Evolutionary conservation across 2,329 filamentous ascomycete species (phyloP).

Genomic region (Epichloe bromicola): DNA sequence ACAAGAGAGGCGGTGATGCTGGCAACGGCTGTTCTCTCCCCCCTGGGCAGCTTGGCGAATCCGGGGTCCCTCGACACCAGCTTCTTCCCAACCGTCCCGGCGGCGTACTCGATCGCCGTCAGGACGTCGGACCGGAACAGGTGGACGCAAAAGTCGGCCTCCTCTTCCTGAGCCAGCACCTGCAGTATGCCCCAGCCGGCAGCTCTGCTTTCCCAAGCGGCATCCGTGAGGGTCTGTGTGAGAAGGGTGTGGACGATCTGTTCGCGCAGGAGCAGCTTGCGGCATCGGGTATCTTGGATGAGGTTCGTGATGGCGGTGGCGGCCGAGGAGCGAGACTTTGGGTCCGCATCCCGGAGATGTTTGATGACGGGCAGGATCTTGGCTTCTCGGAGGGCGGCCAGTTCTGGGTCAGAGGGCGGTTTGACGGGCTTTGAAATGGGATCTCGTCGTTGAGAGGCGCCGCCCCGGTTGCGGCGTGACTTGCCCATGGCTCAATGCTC

Average conservation of each 20-base stretch:
- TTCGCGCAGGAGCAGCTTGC: constrained; percentile 53
- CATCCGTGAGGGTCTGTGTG: constrained; percentile 50
- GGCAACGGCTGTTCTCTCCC: constrained; percentile 40
- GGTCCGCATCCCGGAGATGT: constrained; percentile 45
- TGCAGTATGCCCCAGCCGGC: constrained; percentile 56
- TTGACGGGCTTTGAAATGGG: constrained; percentile 46
- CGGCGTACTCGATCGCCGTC: constrained; percentile 45
- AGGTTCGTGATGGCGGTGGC: constrained; percentile 48
- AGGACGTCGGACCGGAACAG: constrained; percentile 49
- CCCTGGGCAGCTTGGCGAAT: constrained; percentile 37
- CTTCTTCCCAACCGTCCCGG: constrained; percentile 33
- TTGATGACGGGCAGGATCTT: constrained; percentile 51
- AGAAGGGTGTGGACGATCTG: constrained; percentile 51
- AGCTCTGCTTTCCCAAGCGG: constrained; percentile 47
- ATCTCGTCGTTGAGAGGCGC: constrained; percentile 35
- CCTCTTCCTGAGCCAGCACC: constrained; percentile 48
- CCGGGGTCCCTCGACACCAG: constrained; percentile 26
- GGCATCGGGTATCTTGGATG: constrained; percentile 46
- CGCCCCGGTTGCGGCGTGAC: constrained; percentile 40
- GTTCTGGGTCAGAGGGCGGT: constrained; percentile 48
- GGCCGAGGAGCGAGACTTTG: constrained; percentile 45
- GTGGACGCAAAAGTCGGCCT: constrained; percentile 53
- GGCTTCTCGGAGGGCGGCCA: constrained; percentile 48
- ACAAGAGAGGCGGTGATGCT: constrained; percentile 41
- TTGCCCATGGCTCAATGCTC: constrained; percentile 39